Evolutionary conservation across 257 asterid genomes (phyloP), one percentile per base, ranked within the genome.

Genomic region (Fraxinus pennsylvanica): DNA sequence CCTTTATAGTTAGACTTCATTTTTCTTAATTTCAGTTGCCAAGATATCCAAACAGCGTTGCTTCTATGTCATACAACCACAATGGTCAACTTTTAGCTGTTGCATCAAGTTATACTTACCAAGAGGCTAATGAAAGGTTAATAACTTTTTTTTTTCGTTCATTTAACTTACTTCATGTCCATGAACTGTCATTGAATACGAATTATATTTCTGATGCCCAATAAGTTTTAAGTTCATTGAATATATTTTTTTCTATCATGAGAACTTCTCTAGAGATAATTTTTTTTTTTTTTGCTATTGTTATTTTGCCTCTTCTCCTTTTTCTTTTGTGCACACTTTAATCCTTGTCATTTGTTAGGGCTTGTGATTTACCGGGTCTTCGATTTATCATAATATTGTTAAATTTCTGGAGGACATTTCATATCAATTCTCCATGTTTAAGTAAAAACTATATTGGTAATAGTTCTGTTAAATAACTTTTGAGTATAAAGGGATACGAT

Each of bases 91-190:
- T 95, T 45, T 83, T 95, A 83, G 98, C 96, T 5, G 87, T 93
- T 54, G 96, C 98, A 80, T 90, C 96, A 71, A 86, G 96, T 84
- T 77, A 81, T 78, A 84, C 97, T 29, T 89, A 87, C 87, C 96
- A 93, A 84, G 97, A 95, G 84, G 93, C 92, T 47, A 85, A 82
- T 57, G 93, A 90, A 88, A 91, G 89, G 97, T 91, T 52, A 68
- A 88, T 47, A 66, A 47, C 22, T 70, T 54, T 59, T 43, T 74
- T 80, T 54, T 74, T 80, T 54, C 61, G 5, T 1, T 77, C 41
- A 22, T 59, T 43, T 33, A 25, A 36, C 43, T 43, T 71, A 47
- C 66, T 36, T 29, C 17, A 22, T 25, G 65, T 25, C 33, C n/a
- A 22, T 21, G 6, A 2, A 61, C 33, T 15, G 25, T 25, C 68